Conservation (phyloP, 2,329 filamentous ascomycete species). For the Nothophaeocryptopus gaeumannii region DNA sequence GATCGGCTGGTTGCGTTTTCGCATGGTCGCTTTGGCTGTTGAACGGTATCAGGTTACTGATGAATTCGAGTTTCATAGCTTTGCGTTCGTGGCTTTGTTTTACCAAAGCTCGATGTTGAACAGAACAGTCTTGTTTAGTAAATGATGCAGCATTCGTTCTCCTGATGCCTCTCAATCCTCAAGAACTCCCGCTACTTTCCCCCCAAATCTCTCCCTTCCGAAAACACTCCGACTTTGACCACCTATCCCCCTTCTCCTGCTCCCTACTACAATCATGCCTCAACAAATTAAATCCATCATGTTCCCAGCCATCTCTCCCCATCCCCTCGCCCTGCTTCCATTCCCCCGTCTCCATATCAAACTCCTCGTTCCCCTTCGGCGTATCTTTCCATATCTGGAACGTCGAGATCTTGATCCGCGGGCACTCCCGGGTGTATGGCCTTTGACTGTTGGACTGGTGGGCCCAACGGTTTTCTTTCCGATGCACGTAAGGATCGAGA, state of each 20-base stretch:
- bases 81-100: no score
- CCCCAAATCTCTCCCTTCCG: neutral
- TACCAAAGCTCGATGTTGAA: no score
- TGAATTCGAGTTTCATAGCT: no score
- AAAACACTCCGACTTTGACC: conserved; percentile 1
- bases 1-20: no score
- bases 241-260: neutral
- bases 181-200: conserved; percentile 1
- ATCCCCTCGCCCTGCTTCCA: neutral
- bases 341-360: neutral
- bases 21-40: no score
- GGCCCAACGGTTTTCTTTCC: neutral
- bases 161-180: no score
- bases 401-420: conserved; percentile 2
- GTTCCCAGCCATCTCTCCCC: neutral
- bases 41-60: no score
- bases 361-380: neutral
- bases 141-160: no score
- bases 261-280: conserved; percentile 1
- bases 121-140: no score
- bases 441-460: neutral
- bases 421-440: neutral
- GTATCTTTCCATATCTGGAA: neutral
- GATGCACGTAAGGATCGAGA: neutral
- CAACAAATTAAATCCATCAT: conserved; percentile 2